Percentiles rank a stretch among this genome's conserved stretches.
phyloP scores from a whole-genome alignment of 2,329 filamentous ascomycete genomes.

The Hypocreales sp. region DNA sequence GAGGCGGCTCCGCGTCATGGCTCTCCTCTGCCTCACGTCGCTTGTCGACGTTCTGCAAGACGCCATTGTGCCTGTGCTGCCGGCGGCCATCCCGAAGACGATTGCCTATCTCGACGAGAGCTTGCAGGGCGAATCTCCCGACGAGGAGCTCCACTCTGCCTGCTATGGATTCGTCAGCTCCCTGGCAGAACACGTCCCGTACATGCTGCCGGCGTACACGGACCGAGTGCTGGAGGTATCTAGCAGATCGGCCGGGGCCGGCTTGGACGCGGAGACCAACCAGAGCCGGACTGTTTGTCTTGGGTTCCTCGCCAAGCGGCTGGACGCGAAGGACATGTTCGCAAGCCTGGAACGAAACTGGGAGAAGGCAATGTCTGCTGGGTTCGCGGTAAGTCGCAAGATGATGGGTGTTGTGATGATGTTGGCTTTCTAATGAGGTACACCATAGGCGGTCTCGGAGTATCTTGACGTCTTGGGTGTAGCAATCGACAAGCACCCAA shows the following conservation, averaged over 20 bases:
- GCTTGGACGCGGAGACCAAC: constrained; percentile 44
- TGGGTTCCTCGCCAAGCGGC: constrained; percentile 57
- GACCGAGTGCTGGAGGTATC: constrained; percentile 58
- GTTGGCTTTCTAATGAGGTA: too few species aligned
- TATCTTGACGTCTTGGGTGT: constrained; percentile 53
- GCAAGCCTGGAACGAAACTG: constrained; percentile 59
- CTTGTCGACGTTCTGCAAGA: constrained; percentile 80
- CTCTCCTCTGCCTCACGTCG: constrained; percentile 77
- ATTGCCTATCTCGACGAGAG: constrained; percentile 56
- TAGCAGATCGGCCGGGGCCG: constrained; percentile 51
- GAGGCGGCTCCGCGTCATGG: constrained; percentile 60
- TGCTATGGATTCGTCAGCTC: constrained; percentile 66
- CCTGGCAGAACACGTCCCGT: constrained; percentile 70
- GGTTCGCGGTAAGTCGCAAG: constrained; percentile 45
- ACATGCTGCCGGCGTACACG: constrained; percentile 71
- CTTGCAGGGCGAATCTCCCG: constrained; percentile 32
- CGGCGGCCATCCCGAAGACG: constrained; percentile 55
- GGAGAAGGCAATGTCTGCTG: constrained; percentile 43
- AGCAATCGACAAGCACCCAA: constrained; percentile 63
- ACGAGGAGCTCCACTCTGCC: constrained; percentile 61
- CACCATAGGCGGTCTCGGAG: constrained; percentile 51
- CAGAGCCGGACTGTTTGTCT: constrained; percentile 55
- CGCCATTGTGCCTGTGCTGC: constrained; percentile 69
- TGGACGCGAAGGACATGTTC: constrained; percentile 66
- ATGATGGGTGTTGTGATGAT: too few species aligned